A percentile compares a stretch with the other conserved stretches of the same genome.
These are phyloP conservation scores for Linaria vulgaris DNA, from an alignment of 257 asterid genomes.

Conservation along the genomic window DNA sequence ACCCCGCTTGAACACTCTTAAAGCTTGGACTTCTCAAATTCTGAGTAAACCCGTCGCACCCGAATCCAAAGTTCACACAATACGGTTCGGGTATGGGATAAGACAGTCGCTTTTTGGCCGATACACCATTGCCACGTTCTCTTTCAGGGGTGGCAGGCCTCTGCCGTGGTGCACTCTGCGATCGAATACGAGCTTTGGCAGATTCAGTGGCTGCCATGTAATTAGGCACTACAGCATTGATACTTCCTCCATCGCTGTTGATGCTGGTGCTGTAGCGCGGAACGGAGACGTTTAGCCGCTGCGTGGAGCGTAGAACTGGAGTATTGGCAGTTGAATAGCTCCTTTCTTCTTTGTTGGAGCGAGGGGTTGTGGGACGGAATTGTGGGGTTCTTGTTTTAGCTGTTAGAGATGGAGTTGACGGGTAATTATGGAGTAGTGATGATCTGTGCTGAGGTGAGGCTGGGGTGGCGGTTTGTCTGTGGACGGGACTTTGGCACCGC, in stretches of 20 bases:
- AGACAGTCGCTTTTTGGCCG: conserved; percentile 66
- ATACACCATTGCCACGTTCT: conserved; percentile 45
- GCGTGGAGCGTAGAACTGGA: conserved; percentile 59
- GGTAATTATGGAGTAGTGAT: no score
- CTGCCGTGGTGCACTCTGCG: conserved; percentile 87
- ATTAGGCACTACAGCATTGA: conserved; percentile 47
- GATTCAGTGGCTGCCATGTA: conserved; percentile 96
- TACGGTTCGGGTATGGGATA: conserved; percentile 71
- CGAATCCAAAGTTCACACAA: conserved; percentile 39
- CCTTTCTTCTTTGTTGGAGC: conserved; percentile 44
- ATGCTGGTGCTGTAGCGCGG: conserved; percentile 41
- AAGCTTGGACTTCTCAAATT: conserved; percentile 83
- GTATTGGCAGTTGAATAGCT: conserved; percentile 87
- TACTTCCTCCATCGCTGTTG: conserved; percentile 24
- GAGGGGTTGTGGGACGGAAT: conserved; percentile 54
- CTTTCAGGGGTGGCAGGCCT: conserved; percentile 84
- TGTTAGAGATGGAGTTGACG: conserved; percentile 47
- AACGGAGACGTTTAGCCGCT: conserved; percentile 33
- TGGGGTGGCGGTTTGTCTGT: conserved; percentile 33
- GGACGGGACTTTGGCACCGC: conserved; percentile 60
- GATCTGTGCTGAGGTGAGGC: conserved; percentile 43
- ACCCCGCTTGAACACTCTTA: conserved; percentile 80
- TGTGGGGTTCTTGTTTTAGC: conserved; percentile 43
- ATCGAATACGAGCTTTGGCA: conserved; percentile 73
- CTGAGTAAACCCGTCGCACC: conserved; percentile 36